Base-by-base conservation (phyloP, 768 basidiomycete species). In the Phallus indusiatus region DNA sequence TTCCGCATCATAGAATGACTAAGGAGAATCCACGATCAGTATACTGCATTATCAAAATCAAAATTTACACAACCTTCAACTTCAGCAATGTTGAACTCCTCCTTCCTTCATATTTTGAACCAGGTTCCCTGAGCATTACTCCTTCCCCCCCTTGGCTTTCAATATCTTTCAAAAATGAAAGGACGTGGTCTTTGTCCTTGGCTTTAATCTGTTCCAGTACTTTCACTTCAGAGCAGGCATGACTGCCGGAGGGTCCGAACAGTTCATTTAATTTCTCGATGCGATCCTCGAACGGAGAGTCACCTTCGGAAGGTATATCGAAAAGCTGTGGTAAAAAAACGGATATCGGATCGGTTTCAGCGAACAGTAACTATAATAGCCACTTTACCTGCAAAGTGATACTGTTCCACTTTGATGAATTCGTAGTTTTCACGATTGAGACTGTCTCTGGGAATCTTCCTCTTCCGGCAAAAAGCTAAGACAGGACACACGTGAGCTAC, bases 1-100 rank as follows among this genome's bases (percentile, higher is more conserved):
- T 64, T 84, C 82, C 1, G 80, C 81, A 62, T 84, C 81, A 64
- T 80, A 81, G 67, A 83, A 84, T 3, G 80, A 79, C 76, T 78
- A 37, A 21, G 33, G 42, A 20, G 3, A 47, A 11, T 47, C 20
- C 49, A 47, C 8, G 5, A 2, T 33, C 35, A 22, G 18, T 46
- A n/a, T 50, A 12, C 34, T 33, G 33, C 51, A 58, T 34, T 16
- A 54, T 28, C 28, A 28, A 28, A 28, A n/a, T n/a, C n/a, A n/a
- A n/a, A 28, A 7, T 28, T 10, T 55, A 46, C 16, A 54, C 63
- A n/a, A 75, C 76, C 68, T 84, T 84, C 66, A 84, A 74, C 65
- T 84, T 84, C 16, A 81, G 67, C 5, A 84, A 67, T 3, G 78
- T 75, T 5, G 65, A 68, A 0, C 80, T 81, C 22, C 81, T 72